Conservation (phyloP, 768 basidiomycete species). For the Trametes sanguinea region DNA sequence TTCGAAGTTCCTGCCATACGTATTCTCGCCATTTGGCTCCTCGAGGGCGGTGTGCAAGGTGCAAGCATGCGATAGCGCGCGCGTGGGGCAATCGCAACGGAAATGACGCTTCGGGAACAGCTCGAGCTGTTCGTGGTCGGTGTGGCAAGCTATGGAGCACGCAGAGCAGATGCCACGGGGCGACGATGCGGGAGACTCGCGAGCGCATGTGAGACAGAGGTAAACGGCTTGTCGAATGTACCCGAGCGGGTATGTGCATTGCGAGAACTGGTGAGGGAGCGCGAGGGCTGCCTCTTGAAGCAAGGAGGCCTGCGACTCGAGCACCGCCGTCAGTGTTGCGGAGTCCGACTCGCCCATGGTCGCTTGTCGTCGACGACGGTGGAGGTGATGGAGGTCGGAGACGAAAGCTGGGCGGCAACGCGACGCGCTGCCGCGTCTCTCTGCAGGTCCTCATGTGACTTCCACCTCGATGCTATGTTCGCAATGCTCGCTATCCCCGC, state of each 20-base stretch:
- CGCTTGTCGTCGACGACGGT: background rate
- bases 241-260: conserved; percentile 43
- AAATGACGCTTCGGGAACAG: conserved; percentile 84
- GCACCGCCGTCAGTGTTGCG: conserved; percentile 32
- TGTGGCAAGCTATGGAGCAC: conserved; percentile 86
- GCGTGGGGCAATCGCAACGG: conserved; percentile 84
- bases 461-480: background rate
- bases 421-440: background rate
- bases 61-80: conserved; percentile 59
- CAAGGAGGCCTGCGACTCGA: conserved; percentile 36
- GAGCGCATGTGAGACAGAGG: conserved; percentile 74
- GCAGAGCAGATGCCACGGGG: conserved; percentile 76
- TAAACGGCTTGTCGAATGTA: conserved; percentile 73
- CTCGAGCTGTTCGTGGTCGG: conserved; percentile 83
- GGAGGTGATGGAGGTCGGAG: conserved; percentile 1
- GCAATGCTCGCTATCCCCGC: background rate
- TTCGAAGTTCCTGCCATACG: conserved; percentile 75
- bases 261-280: conserved; percentile 44
- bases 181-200: conserved; percentile 22
- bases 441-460: conserved; percentile 14
- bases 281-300: conserved; percentile 43
- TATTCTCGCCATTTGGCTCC: conserved; percentile 58
- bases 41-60: conserved; percentile 58
- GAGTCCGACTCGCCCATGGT: conserved; percentile 19
- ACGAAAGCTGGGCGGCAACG: background rate